Evolutionary conservation across 163 green algal species (phyloP), one percentile per base, ranked within the genome.

Genomic region (Picocystis sp.): DNA sequence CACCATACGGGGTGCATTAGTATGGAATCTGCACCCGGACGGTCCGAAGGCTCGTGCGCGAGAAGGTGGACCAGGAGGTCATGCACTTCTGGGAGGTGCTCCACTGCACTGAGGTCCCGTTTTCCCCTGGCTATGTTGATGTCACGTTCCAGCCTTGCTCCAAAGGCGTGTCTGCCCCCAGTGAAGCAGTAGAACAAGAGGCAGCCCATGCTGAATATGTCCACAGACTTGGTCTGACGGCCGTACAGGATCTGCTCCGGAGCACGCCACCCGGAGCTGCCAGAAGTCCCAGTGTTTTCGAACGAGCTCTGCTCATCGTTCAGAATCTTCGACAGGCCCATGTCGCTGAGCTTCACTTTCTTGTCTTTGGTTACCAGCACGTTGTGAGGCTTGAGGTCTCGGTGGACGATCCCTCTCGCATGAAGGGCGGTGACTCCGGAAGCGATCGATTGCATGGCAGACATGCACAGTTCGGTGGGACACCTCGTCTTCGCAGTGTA

Each of bases 191-290:
- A 93, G 72, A 84, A 77, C 14, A 94, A 63, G 24, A 95, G 51
- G 62, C 89, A 83, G 50, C 89, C 89, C 24, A 92, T 77, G 17
- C 74, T 82, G 52, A 97, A 98, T 9, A 96, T 62, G 66, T 98
- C 90, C 50, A 94, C 81, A 46, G 79, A 70, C 9, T 71, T 69
- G 6, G 77, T 92, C 71, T 93, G 84, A 0, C 86, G 64, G 8
- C 48, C 21, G 6, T 29, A 19, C 53, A 22, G 12, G 33, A 98
- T 76, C 68, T 92, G 81, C 78, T 98, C 89, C 1, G 87, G 87
- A 1, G 89, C 84, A 66, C 93, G 84, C 89, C 89, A 98, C 13
- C 89, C 89, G 29, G 68, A 79, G 66, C 70, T 91, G 61, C 88
- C 87, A 21, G 75, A 78, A 71, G 69, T 62, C 44, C 74, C 76